phyloP scores from a whole-genome alignment of 108 stramenopile species.

The Skeletonema marinoi region DNA sequence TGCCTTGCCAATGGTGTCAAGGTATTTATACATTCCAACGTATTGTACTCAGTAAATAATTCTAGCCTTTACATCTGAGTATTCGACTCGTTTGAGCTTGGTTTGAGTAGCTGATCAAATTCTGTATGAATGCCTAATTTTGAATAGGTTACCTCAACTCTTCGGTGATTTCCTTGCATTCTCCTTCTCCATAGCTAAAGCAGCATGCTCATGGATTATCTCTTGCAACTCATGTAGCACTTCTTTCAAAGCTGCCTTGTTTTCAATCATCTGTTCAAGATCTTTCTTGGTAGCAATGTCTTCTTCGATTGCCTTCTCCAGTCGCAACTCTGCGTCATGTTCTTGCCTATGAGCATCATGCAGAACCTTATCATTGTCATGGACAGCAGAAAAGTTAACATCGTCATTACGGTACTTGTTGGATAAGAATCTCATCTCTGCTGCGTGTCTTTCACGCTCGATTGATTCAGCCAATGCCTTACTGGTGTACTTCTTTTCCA shows the following conservation, averaged over 20 bases:
- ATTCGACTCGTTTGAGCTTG: not conserved
- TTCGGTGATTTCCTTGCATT: not conserved
- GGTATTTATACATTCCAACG: no score
- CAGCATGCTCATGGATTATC: constrained; percentile 4
- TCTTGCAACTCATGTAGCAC: not conserved
- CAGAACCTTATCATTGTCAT: constrained; percentile 5
- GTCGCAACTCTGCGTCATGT: not conserved
- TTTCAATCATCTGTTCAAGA: constrained; percentile 7
- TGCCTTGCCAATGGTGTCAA: no score
- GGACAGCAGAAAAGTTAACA: not conserved
- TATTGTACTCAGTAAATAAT: not conserved
- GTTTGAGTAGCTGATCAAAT: no score
- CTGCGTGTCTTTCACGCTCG: constrained; percentile 1
- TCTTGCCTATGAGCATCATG: constrained; percentile 5
- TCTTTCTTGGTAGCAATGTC: constrained; percentile 11
- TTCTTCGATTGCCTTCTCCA: constrained; percentile 9
- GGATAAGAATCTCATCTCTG: constrained; percentile 7
- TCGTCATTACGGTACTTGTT: not conserved
- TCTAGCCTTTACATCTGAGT: not conserved
- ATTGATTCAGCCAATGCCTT: constrained; percentile 10
- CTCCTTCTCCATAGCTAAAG: not conserved
- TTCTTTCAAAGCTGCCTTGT: constrained; percentile 6
- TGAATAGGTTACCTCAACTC: not conserved
- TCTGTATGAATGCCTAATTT: no score
- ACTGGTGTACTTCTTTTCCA: not conserved